Base-by-base conservation (phyloP, 1,284 basidiomycete genomes). In the Tilletia caries region DNA sequence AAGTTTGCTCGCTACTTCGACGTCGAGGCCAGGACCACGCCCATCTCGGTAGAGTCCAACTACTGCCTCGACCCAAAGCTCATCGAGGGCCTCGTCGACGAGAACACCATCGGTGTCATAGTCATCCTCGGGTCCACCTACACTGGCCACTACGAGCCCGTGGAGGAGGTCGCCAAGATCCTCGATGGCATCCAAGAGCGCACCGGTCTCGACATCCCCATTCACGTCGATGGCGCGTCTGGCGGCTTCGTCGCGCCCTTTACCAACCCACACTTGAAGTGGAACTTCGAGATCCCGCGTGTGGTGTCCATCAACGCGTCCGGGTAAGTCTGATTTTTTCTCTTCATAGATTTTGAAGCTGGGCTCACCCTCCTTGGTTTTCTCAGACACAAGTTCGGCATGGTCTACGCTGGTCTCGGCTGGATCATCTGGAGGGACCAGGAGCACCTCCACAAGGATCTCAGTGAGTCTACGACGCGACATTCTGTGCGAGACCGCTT, bases 51-150 rank as follows among this genome's bases (percentile, higher is more conserved):
- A 66, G 72, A 77, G 58, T 74, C 69, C 62, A 65, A 75, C 67
- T 96, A 94, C 79, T 87, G 91, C 67, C 87, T 97, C 77, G 90
- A 91, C 79, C 88, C 93, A 1, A 90, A 92, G 84, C 90, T 89
- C 75, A 91, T 91, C 0, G 91, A 95, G 88, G 87, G 95, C 64
- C 90, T 87, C 73, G 88, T 95, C 25, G 94, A 96, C 79, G 95
- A 97, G 85, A 95, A 96, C 81, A 95, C 76, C 20, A 82, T 77
- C 41, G 77, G 76, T 29, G 80, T 82, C 10, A 75, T 82, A 3
- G 80, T 69, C 67, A 69, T 70, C 23, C 73, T 77, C 64, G 76
- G 76, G 33, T 70, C 33, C 25, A 41, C 62, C 46, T 34, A 66
- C 48, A 48, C 62, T 37, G 54, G 37, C 37, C 91, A 91, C 76